phyloP scores from a whole-genome alignment of 2,329 filamentous ascomycete genomes.

The Cordyceps cateniannulata region DNA sequence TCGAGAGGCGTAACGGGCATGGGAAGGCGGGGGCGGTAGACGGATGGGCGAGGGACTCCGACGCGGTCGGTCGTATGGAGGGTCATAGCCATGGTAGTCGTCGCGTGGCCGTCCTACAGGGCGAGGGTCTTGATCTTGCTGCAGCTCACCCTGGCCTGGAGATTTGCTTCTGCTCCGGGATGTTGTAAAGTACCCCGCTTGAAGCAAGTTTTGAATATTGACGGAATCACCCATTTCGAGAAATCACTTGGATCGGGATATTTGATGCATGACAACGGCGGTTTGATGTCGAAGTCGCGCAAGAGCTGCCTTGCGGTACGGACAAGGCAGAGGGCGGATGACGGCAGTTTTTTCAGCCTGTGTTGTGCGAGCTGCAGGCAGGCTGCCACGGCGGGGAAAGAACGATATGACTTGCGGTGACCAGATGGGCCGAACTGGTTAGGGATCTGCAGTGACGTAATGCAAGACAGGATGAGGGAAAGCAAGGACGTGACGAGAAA shows the following conservation, averaged over 20 bases:
- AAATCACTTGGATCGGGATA: constrained; percentile 1
- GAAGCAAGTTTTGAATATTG: constrained; percentile 40
- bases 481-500: background rate
- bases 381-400: background rate
- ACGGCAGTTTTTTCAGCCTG: background rate
- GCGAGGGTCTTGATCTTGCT: background rate
- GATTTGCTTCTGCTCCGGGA: constrained; percentile 28
- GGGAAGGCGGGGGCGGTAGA: constrained; percentile 3
- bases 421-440: background rate
- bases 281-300: background rate
- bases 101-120: background rate
- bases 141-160: background rate
- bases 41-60: background rate
- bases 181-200: constrained; percentile 45
- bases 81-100: background rate
- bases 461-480: background rate
- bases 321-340: background rate
- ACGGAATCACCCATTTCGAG: constrained; percentile 37
- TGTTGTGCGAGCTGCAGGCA: background rate
- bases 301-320: background rate
- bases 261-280: constrained; percentile 8
- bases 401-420: background rate
- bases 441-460: constrained; percentile 8
- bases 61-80: background rate
- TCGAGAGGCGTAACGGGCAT: background rate